A percentile compares a stretch with the other conserved stretches of the same genome.
phyloP scores from a whole-genome alignment of 2,329 filamentous ascomycete genomes.

The Fusarium sp. region DNA sequence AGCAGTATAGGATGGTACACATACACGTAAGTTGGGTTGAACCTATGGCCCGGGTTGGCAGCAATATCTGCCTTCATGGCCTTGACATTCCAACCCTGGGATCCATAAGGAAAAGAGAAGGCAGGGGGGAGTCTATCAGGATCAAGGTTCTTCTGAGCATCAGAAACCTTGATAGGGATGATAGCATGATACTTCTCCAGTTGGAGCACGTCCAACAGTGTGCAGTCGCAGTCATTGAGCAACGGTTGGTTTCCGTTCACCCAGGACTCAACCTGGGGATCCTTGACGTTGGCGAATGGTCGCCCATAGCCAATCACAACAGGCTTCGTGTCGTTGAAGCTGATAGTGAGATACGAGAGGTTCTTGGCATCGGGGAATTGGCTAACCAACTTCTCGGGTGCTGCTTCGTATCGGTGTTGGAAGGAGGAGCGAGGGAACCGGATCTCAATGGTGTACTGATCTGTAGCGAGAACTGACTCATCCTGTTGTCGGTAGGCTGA shows the following conservation, averaged over 20 bases:
- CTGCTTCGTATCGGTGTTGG: background rate
- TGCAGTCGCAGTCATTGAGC: rapidly evolving
- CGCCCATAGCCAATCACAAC: slow-evolving; percentile 7
- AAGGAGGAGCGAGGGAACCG: background rate
- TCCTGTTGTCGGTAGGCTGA: too few species aligned
- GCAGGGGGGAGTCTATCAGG: background rate
- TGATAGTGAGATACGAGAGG: background rate
- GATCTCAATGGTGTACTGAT: background rate
- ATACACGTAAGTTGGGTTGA: slow-evolving; percentile 1
- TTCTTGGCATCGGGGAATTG: background rate
- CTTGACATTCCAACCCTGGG: rapidly evolving
- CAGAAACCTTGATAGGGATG: background rate
- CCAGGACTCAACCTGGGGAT: slow-evolving; percentile 15
- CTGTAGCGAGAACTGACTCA: background rate
- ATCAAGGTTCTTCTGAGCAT: background rate
- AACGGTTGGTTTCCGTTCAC: slow-evolving; percentile 9
- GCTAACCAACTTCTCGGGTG: background rate
- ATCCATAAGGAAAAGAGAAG: slow-evolving; percentile 1
- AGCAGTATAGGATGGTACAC: rapidly evolving
- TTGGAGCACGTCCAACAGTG: background rate
- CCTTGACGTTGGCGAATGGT: slow-evolving; percentile 11
- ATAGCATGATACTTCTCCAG: background rate
- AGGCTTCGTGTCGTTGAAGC: background rate
- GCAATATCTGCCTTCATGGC: background rate
- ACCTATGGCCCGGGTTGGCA: background rate